phyloP scores from a whole-genome alignment of 208 protist genomes.

The Sergeia podlipaevii region DNA sequence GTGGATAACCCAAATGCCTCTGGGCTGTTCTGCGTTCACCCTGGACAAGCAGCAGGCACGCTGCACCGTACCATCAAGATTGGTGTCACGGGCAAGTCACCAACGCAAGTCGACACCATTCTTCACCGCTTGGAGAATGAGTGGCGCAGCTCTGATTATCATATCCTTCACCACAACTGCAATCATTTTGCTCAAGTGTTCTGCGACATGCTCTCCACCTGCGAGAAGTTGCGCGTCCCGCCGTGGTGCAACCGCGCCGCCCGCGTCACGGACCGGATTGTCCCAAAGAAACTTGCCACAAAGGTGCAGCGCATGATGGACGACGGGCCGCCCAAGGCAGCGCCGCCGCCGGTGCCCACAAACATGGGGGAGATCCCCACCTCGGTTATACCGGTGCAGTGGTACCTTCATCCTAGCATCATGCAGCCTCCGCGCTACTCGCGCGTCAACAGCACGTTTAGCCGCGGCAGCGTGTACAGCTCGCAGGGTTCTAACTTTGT shows the following conservation, averaged over 20 bases:
- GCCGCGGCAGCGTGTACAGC: neutral
- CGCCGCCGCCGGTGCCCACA: conserved; percentile 7
- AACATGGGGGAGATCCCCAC: conserved; percentile 44
- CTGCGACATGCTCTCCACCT: conserved; percentile 73
- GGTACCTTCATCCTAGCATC: conserved; percentile 70
- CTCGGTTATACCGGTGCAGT: conserved; percentile 67
- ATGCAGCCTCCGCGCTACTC: conserved; percentile 54
- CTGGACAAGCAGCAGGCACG: conserved; percentile 57
- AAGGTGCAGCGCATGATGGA: conserved; percentile 78
- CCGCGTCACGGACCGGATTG: conserved; percentile 50
- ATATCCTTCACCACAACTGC: conserved; percentile 90
- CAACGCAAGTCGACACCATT: conserved; percentile 84
- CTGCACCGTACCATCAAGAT: conserved; percentile 67
- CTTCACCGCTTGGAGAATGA: conserved; percentile 85
- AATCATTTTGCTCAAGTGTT: conserved; percentile 88
- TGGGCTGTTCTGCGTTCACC: conserved; percentile 78
- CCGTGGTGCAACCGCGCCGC: conserved; percentile 89
- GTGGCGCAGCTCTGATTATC: conserved; percentile 83
- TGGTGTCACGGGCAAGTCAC: conserved; percentile 70
- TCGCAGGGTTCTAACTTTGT: conserved; percentile 10
- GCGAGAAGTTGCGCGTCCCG: conserved; percentile 67
- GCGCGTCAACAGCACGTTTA: neutral
- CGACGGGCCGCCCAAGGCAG: conserved; percentile 59
- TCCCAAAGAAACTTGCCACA: conserved; percentile 66
- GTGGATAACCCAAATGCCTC: conserved; percentile 54